Percentiles rank a stretch among this genome's conserved stretches.
These are phyloP conservation scores for Entomortierella chlamydospora DNA, from an alignment of 192 early-diverging fungal species.

Conservation along the genomic window DNA sequence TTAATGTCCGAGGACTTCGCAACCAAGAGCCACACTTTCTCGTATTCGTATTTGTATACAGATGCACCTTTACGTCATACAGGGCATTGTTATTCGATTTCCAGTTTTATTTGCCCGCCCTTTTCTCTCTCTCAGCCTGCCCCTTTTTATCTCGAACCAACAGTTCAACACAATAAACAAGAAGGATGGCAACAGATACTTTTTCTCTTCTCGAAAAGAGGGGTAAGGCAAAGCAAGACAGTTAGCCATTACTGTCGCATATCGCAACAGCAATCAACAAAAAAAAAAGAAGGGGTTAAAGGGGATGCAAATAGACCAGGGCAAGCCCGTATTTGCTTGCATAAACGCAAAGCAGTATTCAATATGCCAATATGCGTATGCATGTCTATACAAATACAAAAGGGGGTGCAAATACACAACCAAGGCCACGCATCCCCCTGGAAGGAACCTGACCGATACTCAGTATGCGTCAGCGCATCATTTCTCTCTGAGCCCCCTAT, in stretches of 20 bases:
- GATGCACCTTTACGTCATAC: slow-evolving; percentile 31
- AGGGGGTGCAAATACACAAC: neutral
- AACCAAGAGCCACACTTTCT: neutral
- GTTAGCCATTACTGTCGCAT: neutral
- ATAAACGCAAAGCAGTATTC: neutral
- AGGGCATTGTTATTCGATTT: slow-evolving; percentile 1
- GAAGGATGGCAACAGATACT: no score
- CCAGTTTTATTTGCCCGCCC: slow-evolving; percentile 5
- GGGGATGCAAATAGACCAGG: slow-evolving; percentile 6
- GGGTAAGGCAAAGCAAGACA: neutral
- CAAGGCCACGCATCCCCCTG: slow-evolving; percentile 8
- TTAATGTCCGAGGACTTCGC: neutral
- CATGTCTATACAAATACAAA: neutral
- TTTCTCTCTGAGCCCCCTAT: slow-evolving; percentile 13
- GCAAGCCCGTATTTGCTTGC: neutral
- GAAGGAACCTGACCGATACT: slow-evolving; percentile 4
- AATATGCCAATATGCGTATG: neutral
- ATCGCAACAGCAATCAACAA: slow-evolving; percentile 5
- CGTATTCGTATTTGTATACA: neutral
- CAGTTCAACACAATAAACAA: neutral
- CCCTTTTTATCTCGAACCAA: slow-evolving; percentile 12
- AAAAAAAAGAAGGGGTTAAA: slow-evolving; percentile 15
- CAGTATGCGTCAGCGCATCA: slow-evolving; percentile 11
- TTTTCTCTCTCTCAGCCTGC: neutral
- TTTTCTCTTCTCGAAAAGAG: slow-evolving; percentile 1